Evolutionary conservation across 805 yeast species (phyloP), one percentile per base, ranked within the genome.

Genomic region (Maudiozyma saulgeensis): DNA sequence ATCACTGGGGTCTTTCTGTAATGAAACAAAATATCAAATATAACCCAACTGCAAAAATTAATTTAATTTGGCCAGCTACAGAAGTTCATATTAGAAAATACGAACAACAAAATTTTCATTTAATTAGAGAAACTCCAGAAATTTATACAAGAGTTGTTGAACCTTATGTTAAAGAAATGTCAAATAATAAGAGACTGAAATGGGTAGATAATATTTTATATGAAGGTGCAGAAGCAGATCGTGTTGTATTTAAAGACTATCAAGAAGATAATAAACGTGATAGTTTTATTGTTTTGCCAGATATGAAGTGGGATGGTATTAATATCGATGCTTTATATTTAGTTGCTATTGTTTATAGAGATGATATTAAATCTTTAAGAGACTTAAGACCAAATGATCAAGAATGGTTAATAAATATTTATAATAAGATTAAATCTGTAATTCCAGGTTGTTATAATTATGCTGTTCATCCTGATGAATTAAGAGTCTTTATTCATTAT

Each of bases 291-390:
- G 67, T 93, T 43, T 71, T 90, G 41, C 98, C 98, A 0, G 97
- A 91, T 66, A 87, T 91, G 95, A 90, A 90, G 63, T 93, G 99
- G 99, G 96, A 91, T 63, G 81, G 85, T 3, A 69, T 74, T 45
- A 79, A 80, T 28, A 56, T 83, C 61, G 87, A 80, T 25, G 67
- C 91, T 3, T 68, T 93, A 49, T 89, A 93, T 62, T 68, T 91
- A 56, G 82, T 87, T 47, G 84, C 86, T 8, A 82, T 91, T 51
- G 90, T 84, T 3, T 77, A 77, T 53, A 71, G 91, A 48, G 72
- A 69, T 1, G 89, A 85, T 55, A 76, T 91, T 13, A 70, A 82
- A 1, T 80, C 91, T 1, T 60, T 93, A 1, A 76, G 98, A 57
- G 97, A 90, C 59, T 69, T 93, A 54, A 80, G 73, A 48, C 61